A percentile compares a stretch with the other conserved stretches of the same genome.
Evolutionary conservation across 2,329 filamentous ascomycete species (phyloP).

Genomic region (Fusarium goolgardi): DNA sequence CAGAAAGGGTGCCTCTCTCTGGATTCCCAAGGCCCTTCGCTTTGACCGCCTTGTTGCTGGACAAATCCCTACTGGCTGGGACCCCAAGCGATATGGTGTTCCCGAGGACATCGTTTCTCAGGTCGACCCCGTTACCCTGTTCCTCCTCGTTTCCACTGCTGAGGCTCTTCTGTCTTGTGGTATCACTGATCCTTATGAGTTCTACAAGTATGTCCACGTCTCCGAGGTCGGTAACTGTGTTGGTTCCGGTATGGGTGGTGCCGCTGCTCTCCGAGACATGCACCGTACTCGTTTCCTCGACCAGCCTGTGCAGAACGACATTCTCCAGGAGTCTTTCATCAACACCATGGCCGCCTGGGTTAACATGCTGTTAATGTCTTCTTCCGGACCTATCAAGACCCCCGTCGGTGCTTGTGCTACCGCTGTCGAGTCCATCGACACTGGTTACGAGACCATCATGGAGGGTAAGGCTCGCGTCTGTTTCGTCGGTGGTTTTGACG

Average conservation of each 20-base stretch:
- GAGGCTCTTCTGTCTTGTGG: constrained; percentile 91
- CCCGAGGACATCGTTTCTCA: constrained; percentile 98
- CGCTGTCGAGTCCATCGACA: constrained; percentile 95
- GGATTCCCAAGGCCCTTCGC: constrained; percentile 95
- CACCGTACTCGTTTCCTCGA: constrained; percentile 98
- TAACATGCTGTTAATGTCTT: constrained; percentile 98
- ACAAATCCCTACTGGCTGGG: constrained; percentile 97
- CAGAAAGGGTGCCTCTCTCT: constrained; percentile 93
- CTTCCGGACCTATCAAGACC: constrained; percentile 97
- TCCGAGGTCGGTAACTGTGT: constrained; percentile 98
- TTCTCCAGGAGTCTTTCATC: constrained; percentile 99
- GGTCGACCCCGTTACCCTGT: constrained; percentile 96
- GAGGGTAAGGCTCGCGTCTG: constrained; percentile 98
- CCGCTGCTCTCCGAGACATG: constrained; percentile 92
- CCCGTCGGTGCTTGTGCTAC: constrained; percentile 98
- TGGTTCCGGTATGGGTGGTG: constrained; percentile 97
- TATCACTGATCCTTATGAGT: constrained; percentile 99
- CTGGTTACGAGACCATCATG: constrained; percentile 97
- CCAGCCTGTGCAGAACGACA: constrained; percentile 97
- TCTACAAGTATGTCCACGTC: constrained; percentile 99
- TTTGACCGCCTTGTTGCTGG: constrained; percentile 98
- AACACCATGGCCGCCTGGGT: constrained; percentile 99
- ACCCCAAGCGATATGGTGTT: constrained; percentile 94
- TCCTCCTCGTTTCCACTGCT: constrained; percentile 91
- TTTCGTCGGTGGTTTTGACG: constrained; percentile 98